phyloP scores from a whole-genome alignment of 805 yeast genomes.

The Clavispora asparagi region DNA sequence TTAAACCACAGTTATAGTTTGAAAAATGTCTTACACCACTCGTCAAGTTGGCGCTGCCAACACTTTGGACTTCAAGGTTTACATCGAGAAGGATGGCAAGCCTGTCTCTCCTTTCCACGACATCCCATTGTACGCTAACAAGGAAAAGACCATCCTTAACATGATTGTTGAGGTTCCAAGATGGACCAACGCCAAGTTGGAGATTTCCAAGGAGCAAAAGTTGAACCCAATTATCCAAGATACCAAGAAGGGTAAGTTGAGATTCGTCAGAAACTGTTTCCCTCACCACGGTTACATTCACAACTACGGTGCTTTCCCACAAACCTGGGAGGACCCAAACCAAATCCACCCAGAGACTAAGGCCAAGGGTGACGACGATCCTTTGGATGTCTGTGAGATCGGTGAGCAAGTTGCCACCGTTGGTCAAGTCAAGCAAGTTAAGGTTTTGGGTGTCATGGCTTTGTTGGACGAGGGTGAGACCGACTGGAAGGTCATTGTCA shows the following conservation, averaged over 20 bases:
- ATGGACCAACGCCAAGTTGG: slow-evolving; percentile 82
- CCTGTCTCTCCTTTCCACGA: slow-evolving; percentile 92
- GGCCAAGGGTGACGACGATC: slow-evolving; percentile 46
- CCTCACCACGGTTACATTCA: slow-evolving; percentile 83
- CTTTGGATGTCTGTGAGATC: slow-evolving; percentile 45
- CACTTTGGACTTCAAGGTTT: slow-evolving; percentile 91
- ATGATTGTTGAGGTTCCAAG: slow-evolving; percentile 48
- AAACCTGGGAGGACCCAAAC: slow-evolving; percentile 97
- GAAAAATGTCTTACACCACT: slow-evolving; percentile 66
- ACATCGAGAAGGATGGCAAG: slow-evolving; percentile 88
- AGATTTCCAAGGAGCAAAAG: slow-evolving; percentile 51
- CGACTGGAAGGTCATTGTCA: slow-evolving; percentile 87
- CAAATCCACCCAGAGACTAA: slow-evolving; percentile 39
- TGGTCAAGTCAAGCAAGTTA: slow-evolving; percentile 47
- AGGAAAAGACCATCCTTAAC: slow-evolving; percentile 43
- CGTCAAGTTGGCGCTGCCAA: slow-evolving; percentile 95
- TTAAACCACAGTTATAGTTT: not conserved
- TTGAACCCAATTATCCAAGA: slow-evolving; percentile 83
- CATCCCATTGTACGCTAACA: slow-evolving; percentile 77
- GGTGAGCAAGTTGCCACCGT: slow-evolving; percentile 43
- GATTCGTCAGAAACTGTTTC: slow-evolving; percentile 74
- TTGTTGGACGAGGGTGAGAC: slow-evolving; percentile 91
- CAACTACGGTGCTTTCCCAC: slow-evolving; percentile 86
- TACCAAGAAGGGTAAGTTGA: slow-evolving; percentile 63
- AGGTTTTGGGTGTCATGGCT: slow-evolving; percentile 72